These are phyloP conservation scores for Didymella arachidicola DNA, from an alignment of 2,329 filamentous ascomycete species.

Conservation along the genomic window DNA sequence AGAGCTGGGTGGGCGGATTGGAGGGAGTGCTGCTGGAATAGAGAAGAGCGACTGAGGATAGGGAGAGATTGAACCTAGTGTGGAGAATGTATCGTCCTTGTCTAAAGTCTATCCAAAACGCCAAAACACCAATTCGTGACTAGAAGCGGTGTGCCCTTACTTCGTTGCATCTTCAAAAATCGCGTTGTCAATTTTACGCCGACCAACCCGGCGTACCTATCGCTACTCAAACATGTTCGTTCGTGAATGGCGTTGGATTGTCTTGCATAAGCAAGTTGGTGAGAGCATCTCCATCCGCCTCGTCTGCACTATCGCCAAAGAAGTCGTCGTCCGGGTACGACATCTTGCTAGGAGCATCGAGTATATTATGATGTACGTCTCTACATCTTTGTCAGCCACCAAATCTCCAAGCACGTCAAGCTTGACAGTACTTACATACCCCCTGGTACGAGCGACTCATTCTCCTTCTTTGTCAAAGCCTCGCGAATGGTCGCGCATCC, in stretches of 20 bases:
- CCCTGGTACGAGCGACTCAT: neutral
- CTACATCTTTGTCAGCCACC: neutral
- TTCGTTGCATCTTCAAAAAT: neutral
- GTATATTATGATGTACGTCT: neutral
- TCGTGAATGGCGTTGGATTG: neutral
- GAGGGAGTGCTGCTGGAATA: constrained; percentile 40
- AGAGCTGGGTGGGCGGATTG: constrained; percentile 37
- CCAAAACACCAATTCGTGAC: neutral
- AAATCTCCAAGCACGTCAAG: neutral
- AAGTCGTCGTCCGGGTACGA: neutral
- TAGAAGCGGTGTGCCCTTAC: too few relatives aligned
- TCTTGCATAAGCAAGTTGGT: constrained; percentile 26
- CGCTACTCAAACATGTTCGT: neutral
- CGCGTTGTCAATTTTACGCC: neutral
- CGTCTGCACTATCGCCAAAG: constrained; percentile 4
- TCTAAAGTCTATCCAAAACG: neutral
- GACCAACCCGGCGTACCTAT: neutral
- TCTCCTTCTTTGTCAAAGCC: constrained; percentile 16
- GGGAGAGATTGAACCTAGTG: neutral
- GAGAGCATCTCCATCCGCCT: constrained; percentile 10
- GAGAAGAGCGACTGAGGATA: constrained; percentile 44
- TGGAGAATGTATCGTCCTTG: neutral
- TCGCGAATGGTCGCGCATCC: constrained; percentile 33
- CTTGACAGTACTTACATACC: neutral
- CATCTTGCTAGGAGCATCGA: constrained; percentile 15